A percentile compares a stretch with the other conserved stretches of the same genome.
phyloP scores from a whole-genome alignment of 768 basidiomycete species.

The Boletus vinaceobasis region DNA sequence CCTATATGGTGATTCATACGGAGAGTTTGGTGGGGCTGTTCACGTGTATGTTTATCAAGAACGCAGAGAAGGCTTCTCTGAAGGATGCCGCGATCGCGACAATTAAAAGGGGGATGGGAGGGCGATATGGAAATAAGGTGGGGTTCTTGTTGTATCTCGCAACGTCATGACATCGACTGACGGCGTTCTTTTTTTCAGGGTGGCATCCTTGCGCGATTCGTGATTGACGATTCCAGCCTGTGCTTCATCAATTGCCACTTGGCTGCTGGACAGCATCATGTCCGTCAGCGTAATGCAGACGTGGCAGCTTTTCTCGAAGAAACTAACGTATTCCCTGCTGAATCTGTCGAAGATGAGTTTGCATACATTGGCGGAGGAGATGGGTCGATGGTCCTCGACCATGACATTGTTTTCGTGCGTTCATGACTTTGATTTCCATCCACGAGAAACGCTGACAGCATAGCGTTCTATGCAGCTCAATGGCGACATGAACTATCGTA shows the following conservation, averaged over 20 bases:
- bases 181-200: conserved; percentile 48
- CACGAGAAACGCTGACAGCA: not conserved
- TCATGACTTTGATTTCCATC: not conserved
- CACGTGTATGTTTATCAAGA: conserved; percentile 70
- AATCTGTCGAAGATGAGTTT: conserved; percentile 51
- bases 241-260: conserved; percentile 98
- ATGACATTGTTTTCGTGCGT: conserved; percentile 84
- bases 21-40: conserved; percentile 92
- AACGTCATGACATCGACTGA: conserved; percentile 1
- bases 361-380: conserved; percentile 89
- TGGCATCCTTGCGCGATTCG: conserved; percentile 84
- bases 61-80: conserved; percentile 54
- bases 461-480: conserved; percentile 51
- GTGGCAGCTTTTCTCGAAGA: conserved; percentile 85
- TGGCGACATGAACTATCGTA: conserved; percentile 97
- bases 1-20: conserved; percentile 78
- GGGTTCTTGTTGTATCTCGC: conserved; percentile 13
- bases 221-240: conserved; percentile 87
- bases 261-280: conserved; percentile 88
- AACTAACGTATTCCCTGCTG: conserved; percentile 57
- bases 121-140: conserved; percentile 94
- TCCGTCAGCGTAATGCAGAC: conserved; percentile 82
- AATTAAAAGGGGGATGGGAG: conserved; percentile 90
- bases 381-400: conserved; percentile 89
- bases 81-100: conserved; percentile 73